Evolutionary conservation across 2,329 filamentous ascomycete genomes (phyloP).

Genomic region (Trichophyton mentagrophytes): DNA sequence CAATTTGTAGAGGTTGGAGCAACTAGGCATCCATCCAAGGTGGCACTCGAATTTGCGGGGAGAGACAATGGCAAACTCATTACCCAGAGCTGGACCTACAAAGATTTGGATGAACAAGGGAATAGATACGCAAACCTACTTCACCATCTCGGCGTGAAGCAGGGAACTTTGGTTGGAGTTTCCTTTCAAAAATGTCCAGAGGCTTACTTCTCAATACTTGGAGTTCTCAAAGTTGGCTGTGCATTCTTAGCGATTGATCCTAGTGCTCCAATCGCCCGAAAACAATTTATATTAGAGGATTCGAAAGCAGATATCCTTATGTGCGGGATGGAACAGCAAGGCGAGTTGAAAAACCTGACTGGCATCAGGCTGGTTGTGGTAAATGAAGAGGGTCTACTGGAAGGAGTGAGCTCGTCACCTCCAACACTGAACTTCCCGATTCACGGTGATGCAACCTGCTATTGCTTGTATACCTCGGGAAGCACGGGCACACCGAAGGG

Average conservation of each 20-base stretch:
- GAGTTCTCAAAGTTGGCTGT: slow-evolving; percentile 69
- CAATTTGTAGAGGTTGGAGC: slow-evolving; percentile 62
- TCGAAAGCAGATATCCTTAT: slow-evolving; percentile 54
- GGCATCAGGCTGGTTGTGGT: slow-evolving; percentile 35
- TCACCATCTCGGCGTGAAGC: slow-evolving; percentile 33
- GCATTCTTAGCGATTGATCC: slow-evolving; percentile 72
- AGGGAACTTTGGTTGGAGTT: slow-evolving; percentile 56
- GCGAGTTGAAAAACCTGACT: slow-evolving; percentile 25
- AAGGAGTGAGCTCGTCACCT: slow-evolving; percentile 24
- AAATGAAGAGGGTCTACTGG: slow-evolving; percentile 29
- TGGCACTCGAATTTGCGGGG: slow-evolving; percentile 63
- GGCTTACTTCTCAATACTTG: slow-evolving; percentile 69
- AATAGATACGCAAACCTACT: slow-evolving; percentile 62
- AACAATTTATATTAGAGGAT: slow-evolving; percentile 64
- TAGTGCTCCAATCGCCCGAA: slow-evolving; percentile 56
- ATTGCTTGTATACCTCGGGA: slow-evolving; percentile 77
- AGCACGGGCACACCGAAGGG: slow-evolving; percentile 80
- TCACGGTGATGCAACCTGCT: slow-evolving; percentile 50
- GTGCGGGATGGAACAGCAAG: slow-evolving; percentile 38
- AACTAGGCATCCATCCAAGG: slow-evolving; percentile 40
- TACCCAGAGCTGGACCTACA: slow-evolving; percentile 57
- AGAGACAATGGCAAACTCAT: slow-evolving; percentile 38
- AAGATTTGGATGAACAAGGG: slow-evolving; percentile 55
- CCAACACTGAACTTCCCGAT: slow-evolving; percentile 25
- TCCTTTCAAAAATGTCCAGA: slow-evolving; percentile 79